Percentiles rank a stretch among this genome's conserved stretches.
These are phyloP conservation scores for Prunus mume DNA, from an alignment of 306 rosid genomes.

Conservation along the genomic window DNA sequence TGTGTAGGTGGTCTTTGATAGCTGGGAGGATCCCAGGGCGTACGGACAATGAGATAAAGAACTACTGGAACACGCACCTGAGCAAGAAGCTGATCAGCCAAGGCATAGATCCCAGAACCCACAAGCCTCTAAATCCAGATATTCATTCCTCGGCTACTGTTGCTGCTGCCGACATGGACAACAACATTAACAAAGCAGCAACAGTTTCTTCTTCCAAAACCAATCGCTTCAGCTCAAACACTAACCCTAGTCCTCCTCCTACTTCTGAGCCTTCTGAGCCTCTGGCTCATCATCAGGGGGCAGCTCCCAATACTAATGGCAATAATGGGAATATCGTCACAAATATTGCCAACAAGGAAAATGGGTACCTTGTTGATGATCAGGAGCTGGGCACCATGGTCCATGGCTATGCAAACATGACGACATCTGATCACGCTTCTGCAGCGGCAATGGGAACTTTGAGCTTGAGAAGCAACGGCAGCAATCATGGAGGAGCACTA, in stretches of 20 bases:
- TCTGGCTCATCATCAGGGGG: background rate
- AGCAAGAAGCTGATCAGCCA: conserved; percentile 85
- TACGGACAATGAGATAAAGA: conserved; percentile 86
- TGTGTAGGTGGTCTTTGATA: conserved; percentile 79
- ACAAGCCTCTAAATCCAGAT: conserved; percentile 56
- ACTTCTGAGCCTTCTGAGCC: background rate
- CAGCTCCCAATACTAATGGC: background rate
- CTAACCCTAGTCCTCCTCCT: conserved; percentile 4
- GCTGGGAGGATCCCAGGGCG: conserved; percentile 96
- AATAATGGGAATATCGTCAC: background rate
- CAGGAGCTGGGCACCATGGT: background rate
- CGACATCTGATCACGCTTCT: conserved; percentile 1
- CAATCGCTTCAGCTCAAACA: background rate
- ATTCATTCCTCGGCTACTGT: background rate
- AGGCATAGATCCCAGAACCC: conserved; percentile 92
- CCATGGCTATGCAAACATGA: conserved; percentile 13
- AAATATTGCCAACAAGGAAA: background rate
- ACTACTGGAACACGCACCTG: conserved; percentile 89
- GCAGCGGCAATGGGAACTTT: conserved; percentile 13
- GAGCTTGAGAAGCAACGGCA: conserved; percentile 16
- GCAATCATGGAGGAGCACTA: background rate
- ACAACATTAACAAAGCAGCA: background rate
- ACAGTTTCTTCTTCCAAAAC: background rate
- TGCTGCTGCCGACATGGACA: background rate
- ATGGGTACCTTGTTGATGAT: background rate